These are phyloP conservation scores for Fusarium coffeatum DNA, from an alignment of 2,329 filamentous ascomycete genomes.

Conservation along the genomic window DNA sequence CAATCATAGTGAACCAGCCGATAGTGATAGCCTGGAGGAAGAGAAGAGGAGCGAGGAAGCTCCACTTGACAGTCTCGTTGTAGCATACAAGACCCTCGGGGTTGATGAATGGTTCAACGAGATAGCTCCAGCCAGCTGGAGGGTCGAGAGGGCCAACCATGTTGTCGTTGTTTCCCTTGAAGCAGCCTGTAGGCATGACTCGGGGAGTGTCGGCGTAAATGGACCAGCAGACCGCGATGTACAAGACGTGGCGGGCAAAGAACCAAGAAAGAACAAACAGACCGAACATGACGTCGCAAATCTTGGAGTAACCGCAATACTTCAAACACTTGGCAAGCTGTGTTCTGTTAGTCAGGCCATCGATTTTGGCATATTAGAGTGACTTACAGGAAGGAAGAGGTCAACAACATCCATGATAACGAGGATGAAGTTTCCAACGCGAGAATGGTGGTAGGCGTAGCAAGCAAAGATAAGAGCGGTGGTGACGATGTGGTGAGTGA, in stretches of 20 bases:
- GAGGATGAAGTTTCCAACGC: constrained; percentile 88
- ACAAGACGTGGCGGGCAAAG: constrained; percentile 82
- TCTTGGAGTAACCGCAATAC: constrained; percentile 79
- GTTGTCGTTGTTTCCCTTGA: constrained; percentile 66
- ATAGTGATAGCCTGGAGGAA: constrained; percentile 83
- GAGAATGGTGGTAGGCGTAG: constrained; percentile 88
- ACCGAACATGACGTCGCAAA: constrained; percentile 86
- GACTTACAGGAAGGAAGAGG: constrained; percentile 85
- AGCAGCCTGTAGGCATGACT: constrained; percentile 72
- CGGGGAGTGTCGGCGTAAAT: constrained; percentile 39
- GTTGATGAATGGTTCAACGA: constrained; percentile 79
- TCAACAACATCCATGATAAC: constrained; percentile 96
- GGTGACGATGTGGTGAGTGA: constrained; percentile 93
- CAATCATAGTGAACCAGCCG: constrained; percentile 90
- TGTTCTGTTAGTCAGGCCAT: constrained; percentile 71
- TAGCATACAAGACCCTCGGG: constrained; percentile 82
- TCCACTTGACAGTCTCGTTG: constrained; percentile 77
- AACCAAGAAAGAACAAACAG: constrained; percentile 90
- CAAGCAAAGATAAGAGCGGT: constrained; percentile 81
- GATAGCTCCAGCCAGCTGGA: constrained; percentile 67
- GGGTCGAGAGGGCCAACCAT: constrained; percentile 65
- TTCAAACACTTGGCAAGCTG: constrained; percentile 93
- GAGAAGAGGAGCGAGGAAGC: constrained; percentile 81
- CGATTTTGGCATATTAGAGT: constrained; percentile 75
- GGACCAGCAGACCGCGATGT: constrained; percentile 83